Base-by-base conservation (phyloP, 768 basidiomycete species). In the Amanita fuliginea region DNA sequence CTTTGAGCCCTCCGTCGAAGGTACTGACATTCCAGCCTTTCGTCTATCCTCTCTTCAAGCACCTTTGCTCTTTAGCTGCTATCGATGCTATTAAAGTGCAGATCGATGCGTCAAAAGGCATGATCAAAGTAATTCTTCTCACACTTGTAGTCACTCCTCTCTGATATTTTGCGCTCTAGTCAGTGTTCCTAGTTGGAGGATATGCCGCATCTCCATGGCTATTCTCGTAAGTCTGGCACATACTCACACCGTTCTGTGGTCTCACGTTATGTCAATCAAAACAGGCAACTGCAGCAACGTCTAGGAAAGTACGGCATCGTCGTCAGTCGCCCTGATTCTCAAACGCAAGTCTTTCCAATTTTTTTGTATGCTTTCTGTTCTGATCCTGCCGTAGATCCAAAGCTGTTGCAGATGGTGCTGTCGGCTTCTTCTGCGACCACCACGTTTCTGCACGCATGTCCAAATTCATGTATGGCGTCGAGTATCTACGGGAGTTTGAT, bases 161-260 rank as follows among this genome's bases (percentile, higher is more conserved):
- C 16, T 33, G 28, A 49, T 28, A 42, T 7, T 14, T 7, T 13
- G 41, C 14, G 32, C 48, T 33, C 46, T 30, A 86, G 82, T 86
- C 83, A n/a, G 78, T 89, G 4, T 89, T 86, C 70, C 67, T 89
- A 19, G 86, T 89, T 8, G 86, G 86, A 58, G 86, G 86, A 42
- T 89, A 87, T 55, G 86, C 86, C 2, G 85, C 86, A 0, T 86
- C 83, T 51, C 82, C 84, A 1, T 88, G 86, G 84, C 67, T 88
- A 26, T 88, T 86, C 61, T 61, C 55, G 69, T 68, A 55, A 9
- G 66, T n/a, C 16, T 36, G 28, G 13, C 36, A 7, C 13, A 30
- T 40, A 14, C 13, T 6, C n/a, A 28, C 21, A n/a, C 18, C 28
- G 18, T 14, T 36, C n/a, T 4, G 24, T n/a, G 6, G 2, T 18